Evolutionary conservation across 2,329 filamentous ascomycete genomes (phyloP).

Genomic region (Scolecobasidium constrictum): DNA sequence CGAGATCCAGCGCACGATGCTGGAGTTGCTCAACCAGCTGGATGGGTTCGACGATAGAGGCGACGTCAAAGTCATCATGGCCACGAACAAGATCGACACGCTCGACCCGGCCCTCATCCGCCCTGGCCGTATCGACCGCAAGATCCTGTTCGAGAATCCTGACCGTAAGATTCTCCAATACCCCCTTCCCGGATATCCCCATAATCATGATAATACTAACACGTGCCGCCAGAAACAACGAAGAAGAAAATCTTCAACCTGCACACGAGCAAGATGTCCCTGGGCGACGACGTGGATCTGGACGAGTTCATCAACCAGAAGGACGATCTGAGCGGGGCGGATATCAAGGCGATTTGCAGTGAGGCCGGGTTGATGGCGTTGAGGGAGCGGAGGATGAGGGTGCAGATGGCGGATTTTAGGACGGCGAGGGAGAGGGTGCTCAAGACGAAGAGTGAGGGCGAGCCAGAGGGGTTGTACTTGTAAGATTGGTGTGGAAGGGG

Average conservation of each 20-base stretch:
- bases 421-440: conserved; percentile 86
- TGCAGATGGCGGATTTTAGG: conserved; percentile 98
- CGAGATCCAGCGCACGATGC: conserved; percentile 96
- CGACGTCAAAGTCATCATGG: conserved; percentile 99
- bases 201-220: not conserved
- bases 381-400: conserved; percentile 89
- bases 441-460: conserved; percentile 97
- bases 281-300: conserved; percentile 92
- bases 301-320: conserved; percentile 99
- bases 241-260: conserved; percentile 97
- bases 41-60: conserved; percentile 98
- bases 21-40: conserved; percentile 94
- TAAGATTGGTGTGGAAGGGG: too few relatives aligned
- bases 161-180: conserved; percentile 41
- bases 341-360: conserved; percentile 98
- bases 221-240: conserved; percentile 84
- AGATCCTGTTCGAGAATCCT: conserved; percentile 73
- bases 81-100: conserved; percentile 98
- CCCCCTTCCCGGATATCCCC: not conserved
- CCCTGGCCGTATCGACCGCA: conserved; percentile 94
- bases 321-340: conserved; percentile 91
- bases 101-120: conserved; percentile 92
- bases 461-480: conserved; percentile 97
- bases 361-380: conserved; percentile 92
- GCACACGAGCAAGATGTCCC: conserved; percentile 97